Base-by-base conservation (phyloP, 768 basidiomycete species). In the Kwoniella sp. region DNA sequence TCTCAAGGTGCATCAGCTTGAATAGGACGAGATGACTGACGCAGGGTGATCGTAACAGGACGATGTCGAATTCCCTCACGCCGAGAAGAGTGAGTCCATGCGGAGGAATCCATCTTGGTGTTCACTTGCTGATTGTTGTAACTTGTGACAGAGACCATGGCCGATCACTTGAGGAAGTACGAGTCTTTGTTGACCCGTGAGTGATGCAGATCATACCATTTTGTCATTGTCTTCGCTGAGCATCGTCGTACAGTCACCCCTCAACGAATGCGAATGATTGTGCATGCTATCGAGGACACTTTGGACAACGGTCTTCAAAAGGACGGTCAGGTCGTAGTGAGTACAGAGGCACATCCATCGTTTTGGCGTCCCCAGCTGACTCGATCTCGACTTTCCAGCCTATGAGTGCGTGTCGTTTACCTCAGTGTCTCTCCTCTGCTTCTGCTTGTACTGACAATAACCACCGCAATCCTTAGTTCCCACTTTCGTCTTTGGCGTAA, bases 221-320 rank as follows among this genome's bases (percentile, higher is more conserved):
- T n/a, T n/a, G n/a, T n/a, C n/a, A n/a, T n/a, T n/a, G n/a, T n/a
- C n/a, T n/a, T n/a, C n/a, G n/a, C n/a, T n/a, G n/a, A n/a, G n/a
- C n/a, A n/a, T n/a, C n/a, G n/a, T n/a, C n/a, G n/a, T n/a, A n/a
- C 30, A 72, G 77, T 78, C 36, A 68, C 73, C 9, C 73, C 75
- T 25, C 77, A 77, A 40, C 63, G 78, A 44, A 77, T 79, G 77
- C 57, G 73, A 56, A 95, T 94, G 86, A 96, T 98, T 75, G 92
- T 94, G 25, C 91, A 96, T 77, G 90, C 94, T 0, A 93, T 99
- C 83, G 88, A 91, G 77, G 94, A 97, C 51, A 87, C 90, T 1
- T 85, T 99, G 26, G 93, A 96, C 73, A 80, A 85, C 25, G 96
- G 96, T 15, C 82, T 99, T 54, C 83, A 88, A 69, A 89, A 94